A percentile compares a stretch with the other conserved stretches of the same genome.
Conservation (phyloP, 345 rosid genomes). For the Moringa oleifera region DNA sequence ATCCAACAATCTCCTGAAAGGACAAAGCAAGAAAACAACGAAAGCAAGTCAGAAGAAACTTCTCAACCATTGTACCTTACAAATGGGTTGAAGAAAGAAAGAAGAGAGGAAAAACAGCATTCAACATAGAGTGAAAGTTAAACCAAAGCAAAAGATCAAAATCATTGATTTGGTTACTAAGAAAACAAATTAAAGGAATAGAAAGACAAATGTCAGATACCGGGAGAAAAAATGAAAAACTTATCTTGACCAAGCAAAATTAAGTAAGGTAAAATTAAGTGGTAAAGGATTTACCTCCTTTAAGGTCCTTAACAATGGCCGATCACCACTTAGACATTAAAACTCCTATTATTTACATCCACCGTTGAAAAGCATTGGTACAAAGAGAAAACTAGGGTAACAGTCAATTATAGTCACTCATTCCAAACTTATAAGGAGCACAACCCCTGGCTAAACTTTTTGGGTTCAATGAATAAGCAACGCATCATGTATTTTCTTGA, state of each 20-base stretch:
- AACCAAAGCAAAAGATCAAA: too few relatives aligned
- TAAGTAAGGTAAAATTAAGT: not conserved
- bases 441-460: not conserved
- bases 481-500: slow-evolving; percentile 5
- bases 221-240: not conserved
- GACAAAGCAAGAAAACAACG: slow-evolving; percentile 16
- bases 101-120: not conserved
- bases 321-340: too few relatives aligned
- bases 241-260: not conserved
- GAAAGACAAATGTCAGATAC: not conserved
- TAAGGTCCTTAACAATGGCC: too few relatives aligned
- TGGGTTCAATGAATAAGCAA: not conserved
- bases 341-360: too few relatives aligned
- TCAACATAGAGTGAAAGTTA: too few relatives aligned
- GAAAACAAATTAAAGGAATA: not conserved
- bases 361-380: not conserved
- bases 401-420: slow-evolving; percentile 1
- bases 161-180: not conserved
- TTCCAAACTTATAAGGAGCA: not conserved
- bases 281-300: too few relatives aligned
- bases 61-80: slow-evolving; percentile 1
- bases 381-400: slow-evolving; percentile 2
- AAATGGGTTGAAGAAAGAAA: not conserved
- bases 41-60: slow-evolving; percentile 8
- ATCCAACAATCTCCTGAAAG: slow-evolving; percentile 12